Conservation (phyloP, 2,329 filamentous ascomycete genomes). For the Pestalotiopsis sp. region DNA sequence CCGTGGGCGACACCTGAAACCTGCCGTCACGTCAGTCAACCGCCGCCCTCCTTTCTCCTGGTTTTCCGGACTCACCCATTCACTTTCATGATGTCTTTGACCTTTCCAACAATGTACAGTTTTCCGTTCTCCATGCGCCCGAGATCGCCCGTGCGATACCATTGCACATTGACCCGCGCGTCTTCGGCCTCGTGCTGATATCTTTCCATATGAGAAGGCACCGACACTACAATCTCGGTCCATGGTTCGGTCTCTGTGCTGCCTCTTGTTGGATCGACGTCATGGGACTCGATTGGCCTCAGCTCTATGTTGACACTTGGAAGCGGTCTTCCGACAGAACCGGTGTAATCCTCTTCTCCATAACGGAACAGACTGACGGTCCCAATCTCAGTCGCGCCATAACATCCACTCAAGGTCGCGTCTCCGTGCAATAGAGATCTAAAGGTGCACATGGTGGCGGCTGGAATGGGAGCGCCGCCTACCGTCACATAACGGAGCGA, state of each 20-base stretch:
- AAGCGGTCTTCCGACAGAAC: constrained; percentile 48
- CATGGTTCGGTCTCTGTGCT: background rate
- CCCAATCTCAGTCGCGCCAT: constrained; percentile 59
- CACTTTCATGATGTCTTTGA: constrained; percentile 49
- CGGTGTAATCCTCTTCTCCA: constrained; percentile 40
- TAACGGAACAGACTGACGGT: constrained; percentile 42
- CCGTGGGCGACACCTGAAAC: constrained; percentile 50
- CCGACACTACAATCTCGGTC: constrained; percentile 1
- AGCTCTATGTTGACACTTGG: constrained; percentile 34
- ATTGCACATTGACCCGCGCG: constrained; percentile 25
- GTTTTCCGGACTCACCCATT: constrained; percentile 34
- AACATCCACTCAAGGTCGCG: constrained; percentile 48
- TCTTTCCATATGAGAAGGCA: constrained; percentile 1
- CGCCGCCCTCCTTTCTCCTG: background rate
- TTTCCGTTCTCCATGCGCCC: constrained; percentile 36
- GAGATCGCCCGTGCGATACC: constrained; percentile 47
- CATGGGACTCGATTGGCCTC: background rate
- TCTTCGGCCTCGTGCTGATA: constrained; percentile 25
- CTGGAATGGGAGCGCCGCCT: constrained; percentile 52
- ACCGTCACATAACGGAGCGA: constrained; percentile 46
- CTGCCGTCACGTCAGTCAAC: constrained; percentile 22
- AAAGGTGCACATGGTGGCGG: constrained; percentile 40
- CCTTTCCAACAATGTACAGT: constrained; percentile 41
- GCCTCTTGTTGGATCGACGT: background rate
- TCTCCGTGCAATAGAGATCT: constrained; percentile 39